These are phyloP conservation scores for Penicillium crustosum DNA, from an alignment of 2,329 filamentous ascomycete species.

Conservation along the genomic window DNA sequence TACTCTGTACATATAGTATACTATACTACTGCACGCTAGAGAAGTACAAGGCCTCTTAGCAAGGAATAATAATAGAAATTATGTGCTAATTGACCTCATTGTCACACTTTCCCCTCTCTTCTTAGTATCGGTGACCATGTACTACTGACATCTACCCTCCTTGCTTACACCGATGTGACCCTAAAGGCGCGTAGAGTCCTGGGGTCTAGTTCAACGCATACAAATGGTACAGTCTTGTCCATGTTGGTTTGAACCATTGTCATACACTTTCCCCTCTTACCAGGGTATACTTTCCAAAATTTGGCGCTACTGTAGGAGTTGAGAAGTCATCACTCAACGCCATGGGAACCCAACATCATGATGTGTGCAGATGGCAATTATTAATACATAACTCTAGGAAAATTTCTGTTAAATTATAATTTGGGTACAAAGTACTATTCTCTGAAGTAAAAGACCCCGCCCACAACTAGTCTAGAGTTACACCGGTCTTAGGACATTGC, in stretches of 20 bases:
- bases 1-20: background rate
- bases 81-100: slow-evolving; percentile 8
- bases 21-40: slow-evolving; percentile 6
- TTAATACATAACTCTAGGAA: background rate
- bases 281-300: background rate
- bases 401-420: background rate
- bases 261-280: background rate
- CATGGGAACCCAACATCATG: background rate
- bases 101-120: background rate
- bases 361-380: background rate
- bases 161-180: background rate
- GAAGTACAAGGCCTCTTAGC: background rate
- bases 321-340: background rate
- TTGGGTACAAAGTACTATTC: too few species aligned
- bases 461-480: background rate
- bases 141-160: background rate
- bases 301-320: background rate
- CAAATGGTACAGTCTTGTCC: background rate
- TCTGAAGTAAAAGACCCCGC: background rate
- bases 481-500: background rate
- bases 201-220: background rate
- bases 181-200: slow-evolving; percentile 1
- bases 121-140: background rate
- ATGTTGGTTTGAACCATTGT: background rate
- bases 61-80: slow-evolving; percentile 3